Conservation (phyloP, 352 stramenopile species). For the Peronosclerospora sorghi region DNA sequence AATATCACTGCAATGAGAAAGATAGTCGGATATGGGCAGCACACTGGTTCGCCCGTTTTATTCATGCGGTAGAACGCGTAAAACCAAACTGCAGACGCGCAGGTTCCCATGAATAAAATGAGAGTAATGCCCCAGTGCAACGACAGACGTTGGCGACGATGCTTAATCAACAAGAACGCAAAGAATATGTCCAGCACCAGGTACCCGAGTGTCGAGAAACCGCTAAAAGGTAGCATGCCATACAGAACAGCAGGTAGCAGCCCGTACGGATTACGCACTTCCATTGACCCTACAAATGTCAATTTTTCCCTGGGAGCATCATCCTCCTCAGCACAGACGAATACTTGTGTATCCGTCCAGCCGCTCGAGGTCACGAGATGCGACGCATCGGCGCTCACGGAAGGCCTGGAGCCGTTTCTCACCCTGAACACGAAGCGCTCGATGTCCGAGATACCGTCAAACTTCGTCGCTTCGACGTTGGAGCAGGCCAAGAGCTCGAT, state of each 20-base stretch:
- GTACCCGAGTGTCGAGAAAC: constrained; percentile 60
- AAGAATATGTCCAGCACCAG: constrained; percentile 74
- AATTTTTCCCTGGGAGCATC: constrained; percentile 33
- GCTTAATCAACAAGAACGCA: constrained; percentile 43
- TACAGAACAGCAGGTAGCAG: constrained; percentile 72
- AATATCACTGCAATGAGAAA: constrained; percentile 78
- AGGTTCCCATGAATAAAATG: constrained; percentile 68
- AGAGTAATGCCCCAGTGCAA: constrained; percentile 78
- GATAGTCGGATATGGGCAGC: constrained; percentile 79
- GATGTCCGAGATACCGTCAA: constrained; percentile 55
- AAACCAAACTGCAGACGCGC: constrained; percentile 55
- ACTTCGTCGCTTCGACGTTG: constrained; percentile 23
- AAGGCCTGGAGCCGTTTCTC: constrained; percentile 26
- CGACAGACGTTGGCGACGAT: constrained; percentile 63
- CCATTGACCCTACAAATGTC: constrained; percentile 54
- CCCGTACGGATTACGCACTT: constrained; percentile 76
- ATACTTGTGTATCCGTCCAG: constrained; percentile 76
- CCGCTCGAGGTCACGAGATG: constrained; percentile 55
- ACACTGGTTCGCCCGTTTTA: constrained; percentile 78
- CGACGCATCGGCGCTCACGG: constrained; percentile 31
- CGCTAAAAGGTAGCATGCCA: constrained; percentile 79
- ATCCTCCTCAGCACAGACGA: constrained; percentile 57
- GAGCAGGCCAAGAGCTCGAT: constrained; percentile 70
- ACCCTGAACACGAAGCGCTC: constrained; percentile 57
- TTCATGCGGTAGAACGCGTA: constrained; percentile 85